phyloP scores from a whole-genome alignment of 768 basidiomycete genomes.

The Tricholoma flavovirens region DNA sequence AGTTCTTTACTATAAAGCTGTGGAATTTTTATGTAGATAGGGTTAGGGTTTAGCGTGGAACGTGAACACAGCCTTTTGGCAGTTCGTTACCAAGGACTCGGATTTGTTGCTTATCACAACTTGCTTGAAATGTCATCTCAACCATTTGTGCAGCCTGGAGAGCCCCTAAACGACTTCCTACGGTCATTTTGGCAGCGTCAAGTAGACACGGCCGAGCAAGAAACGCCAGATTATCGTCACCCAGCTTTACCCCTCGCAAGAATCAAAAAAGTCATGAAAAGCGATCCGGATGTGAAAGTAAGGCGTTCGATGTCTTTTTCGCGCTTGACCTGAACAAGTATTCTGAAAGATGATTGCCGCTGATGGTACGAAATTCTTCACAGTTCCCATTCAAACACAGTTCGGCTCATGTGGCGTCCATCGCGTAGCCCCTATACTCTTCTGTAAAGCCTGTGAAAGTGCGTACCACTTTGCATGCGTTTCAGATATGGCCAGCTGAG shows the following conservation, averaged over 20 bases:
- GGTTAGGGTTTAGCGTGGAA: slow-evolving; percentile 11
- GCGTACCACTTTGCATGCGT: slow-evolving; percentile 27
- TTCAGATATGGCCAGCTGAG: background rate
- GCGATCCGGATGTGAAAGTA: slow-evolving; percentile 94
- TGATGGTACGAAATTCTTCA: slow-evolving; percentile 54
- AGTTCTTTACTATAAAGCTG: too few relatives aligned
- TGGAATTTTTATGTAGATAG: background rate
- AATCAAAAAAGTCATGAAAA: slow-evolving; percentile 99
- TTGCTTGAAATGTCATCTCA: slow-evolving; percentile 24
- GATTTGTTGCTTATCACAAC: background rate
- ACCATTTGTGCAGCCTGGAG: slow-evolving; percentile 78
- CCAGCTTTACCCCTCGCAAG: slow-evolving; percentile 88
- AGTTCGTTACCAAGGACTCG: background rate
- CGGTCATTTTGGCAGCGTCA: slow-evolving; percentile 89
- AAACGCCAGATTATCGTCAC: slow-evolving; percentile 83
- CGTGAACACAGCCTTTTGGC: background rate
- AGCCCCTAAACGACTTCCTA: slow-evolving; percentile 82
- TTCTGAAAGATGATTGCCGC: slow-evolving; percentile 88
- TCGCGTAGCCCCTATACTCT: slow-evolving; percentile 77
- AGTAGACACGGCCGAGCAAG: slow-evolving; percentile 80
- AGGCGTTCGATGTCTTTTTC: slow-evolving; percentile 19
- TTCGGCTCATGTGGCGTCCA: slow-evolving; percentile 8
- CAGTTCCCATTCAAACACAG: slow-evolving; percentile 11
- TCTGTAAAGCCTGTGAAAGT: slow-evolving; percentile 99
- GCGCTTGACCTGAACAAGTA: slow-evolving; percentile 1